Percentiles rank a stretch among this genome's conserved stretches.
Conservation (phyloP, 345 rosid genomes). For the Corchorus olitorius region DNA sequence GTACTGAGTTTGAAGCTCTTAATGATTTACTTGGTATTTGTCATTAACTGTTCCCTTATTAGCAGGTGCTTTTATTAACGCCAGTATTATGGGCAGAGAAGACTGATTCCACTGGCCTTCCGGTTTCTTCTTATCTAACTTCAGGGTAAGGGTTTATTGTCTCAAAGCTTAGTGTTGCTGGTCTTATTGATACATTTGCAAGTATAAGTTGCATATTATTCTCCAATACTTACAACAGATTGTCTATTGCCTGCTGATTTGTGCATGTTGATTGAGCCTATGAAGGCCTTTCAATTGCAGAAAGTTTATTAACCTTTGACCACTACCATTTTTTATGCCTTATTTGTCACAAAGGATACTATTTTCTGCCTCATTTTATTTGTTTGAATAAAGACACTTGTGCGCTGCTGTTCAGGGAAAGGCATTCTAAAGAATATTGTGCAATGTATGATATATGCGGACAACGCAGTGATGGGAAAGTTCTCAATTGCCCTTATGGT, state of each 20-base stretch:
- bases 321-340: background rate
- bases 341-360: background rate
- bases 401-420: constrained; percentile 35
- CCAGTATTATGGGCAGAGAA: constrained; percentile 32
- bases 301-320: background rate
- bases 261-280: background rate
- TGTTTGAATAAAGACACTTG: background rate
- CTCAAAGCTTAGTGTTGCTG: background rate
- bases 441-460: constrained; percentile 98
- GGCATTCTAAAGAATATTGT: constrained; percentile 78
- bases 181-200: background rate
- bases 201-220: background rate
- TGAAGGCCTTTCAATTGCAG: background rate
- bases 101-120: constrained; percentile 21
- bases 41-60: constrained; percentile 11
- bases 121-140: constrained; percentile 29
- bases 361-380: background rate
- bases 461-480: constrained; percentile 82
- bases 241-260: background rate
- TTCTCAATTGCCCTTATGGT: constrained; percentile 77
- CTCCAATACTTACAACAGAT: background rate
- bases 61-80: constrained; percentile 44
- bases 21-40: background rate
- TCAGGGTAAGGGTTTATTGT: constrained; percentile 33
- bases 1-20: background rate